Conservation (phyloP, 2,329 filamentous ascomycete genomes). For the Zelopaecilomyces penicillatus region DNA sequence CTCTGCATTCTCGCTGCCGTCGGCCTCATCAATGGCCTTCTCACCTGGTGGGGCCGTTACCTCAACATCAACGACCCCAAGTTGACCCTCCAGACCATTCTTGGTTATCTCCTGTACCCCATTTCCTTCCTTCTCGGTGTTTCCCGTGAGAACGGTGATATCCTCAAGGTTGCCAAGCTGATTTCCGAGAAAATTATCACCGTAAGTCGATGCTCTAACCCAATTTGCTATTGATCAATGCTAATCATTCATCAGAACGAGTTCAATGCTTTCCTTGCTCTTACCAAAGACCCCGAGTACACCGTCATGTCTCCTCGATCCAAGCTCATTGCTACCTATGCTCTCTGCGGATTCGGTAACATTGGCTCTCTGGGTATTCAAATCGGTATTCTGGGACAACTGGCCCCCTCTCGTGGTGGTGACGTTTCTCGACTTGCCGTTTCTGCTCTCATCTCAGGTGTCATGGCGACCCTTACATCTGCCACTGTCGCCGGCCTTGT, state of each 20-base stretch:
- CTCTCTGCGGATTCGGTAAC: conserved; percentile 77
- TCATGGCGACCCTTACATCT: conserved; percentile 70
- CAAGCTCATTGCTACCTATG: conserved; percentile 75
- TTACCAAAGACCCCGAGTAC: conserved; percentile 49
- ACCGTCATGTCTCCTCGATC: conserved; percentile 58
- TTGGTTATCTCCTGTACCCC: conserved; percentile 72
- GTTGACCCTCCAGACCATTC: conserved; percentile 64
- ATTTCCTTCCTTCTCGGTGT: conserved; percentile 77
- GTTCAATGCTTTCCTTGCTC: conserved; percentile 60
- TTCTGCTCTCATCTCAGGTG: conserved; percentile 68
- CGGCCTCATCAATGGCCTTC: conserved; percentile 63
- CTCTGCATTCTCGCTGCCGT: conserved; percentile 76
- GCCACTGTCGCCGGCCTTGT: conserved; percentile 72
- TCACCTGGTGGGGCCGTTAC: conserved; percentile 80
- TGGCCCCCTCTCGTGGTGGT: conserved; percentile 64
- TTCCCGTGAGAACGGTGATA: conserved; percentile 48
- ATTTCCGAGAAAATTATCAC: conserved; percentile 81
- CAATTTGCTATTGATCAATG: neutral
- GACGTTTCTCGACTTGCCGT: conserved; percentile 70
- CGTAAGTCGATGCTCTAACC: conserved; percentile 26
- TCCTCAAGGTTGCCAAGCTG: conserved; percentile 66
- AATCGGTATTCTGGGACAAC: conserved; percentile 77
- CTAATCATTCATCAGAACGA: conserved; percentile 48
- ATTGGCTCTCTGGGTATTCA: conserved; percentile 82
- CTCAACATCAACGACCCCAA: conserved; percentile 61